A percentile compares a stretch with the other conserved stretches of the same genome.
These are phyloP conservation scores for Penicillium freii DNA, from an alignment of 2,329 filamentous ascomycete genomes.

Conservation along the genomic window DNA sequence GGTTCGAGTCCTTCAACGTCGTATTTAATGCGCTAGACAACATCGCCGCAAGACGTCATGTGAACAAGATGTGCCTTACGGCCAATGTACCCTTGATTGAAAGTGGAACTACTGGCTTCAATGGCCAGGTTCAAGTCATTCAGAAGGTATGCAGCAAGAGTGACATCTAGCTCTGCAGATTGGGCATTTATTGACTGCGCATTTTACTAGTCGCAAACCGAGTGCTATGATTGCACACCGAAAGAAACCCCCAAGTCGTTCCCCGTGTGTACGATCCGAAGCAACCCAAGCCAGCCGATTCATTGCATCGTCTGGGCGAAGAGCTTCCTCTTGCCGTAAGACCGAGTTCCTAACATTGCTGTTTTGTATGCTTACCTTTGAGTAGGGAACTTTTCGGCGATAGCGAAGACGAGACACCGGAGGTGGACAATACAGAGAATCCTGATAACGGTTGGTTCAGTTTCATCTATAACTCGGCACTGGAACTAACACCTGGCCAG, in stretches of 20 bases:
- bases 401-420: slow-evolving; percentile 78
- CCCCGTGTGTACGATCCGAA: slow-evolving; percentile 94
- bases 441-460: slow-evolving; percentile 66
- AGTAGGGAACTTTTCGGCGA: slow-evolving; percentile 78
- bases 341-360: not conserved
- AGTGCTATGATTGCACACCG: slow-evolving; percentile 91
- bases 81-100: slow-evolving; percentile 89
- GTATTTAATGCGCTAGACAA: slow-evolving; percentile 99
- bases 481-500: slow-evolving; percentile 34
- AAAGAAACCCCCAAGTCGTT: slow-evolving; percentile 92
- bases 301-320: slow-evolving; percentile 99
- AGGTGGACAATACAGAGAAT: slow-evolving; percentile 76
- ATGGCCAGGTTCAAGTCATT: slow-evolving; percentile 96
- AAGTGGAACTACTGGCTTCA: slow-evolving; percentile 96
- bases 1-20: slow-evolving; percentile 78
- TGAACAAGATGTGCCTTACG: slow-evolving; percentile 95
- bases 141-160: slow-evolving; percentile 60
- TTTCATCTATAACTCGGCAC: not conserved
- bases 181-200: not conserved
- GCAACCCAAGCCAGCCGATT: slow-evolving; percentile 91
- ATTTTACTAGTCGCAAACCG: slow-evolving; percentile 65
- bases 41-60: slow-evolving; percentile 85
- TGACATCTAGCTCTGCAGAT: not conserved
- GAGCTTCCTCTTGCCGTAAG: slow-evolving; percentile 80
- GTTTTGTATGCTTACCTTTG: slow-evolving; percentile 24